Base-by-base conservation (phyloP, 106 monocot species). In the Acorus calamus region DNA sequence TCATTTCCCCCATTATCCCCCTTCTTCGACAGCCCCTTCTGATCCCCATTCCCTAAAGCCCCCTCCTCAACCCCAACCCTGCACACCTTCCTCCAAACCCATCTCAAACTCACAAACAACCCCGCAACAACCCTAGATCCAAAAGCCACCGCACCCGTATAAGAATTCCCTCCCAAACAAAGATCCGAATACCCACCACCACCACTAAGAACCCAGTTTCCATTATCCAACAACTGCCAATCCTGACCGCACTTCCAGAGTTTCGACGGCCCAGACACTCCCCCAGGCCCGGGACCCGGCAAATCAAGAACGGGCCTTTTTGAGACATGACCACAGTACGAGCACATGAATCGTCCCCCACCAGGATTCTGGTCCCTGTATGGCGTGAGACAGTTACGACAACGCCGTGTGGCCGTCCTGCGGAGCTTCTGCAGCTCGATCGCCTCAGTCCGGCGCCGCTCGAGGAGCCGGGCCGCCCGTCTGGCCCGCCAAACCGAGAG, bases 331-430 rank as follows among this genome's bases (percentile, higher is more conserved):
- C 88, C 88, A n/a, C 88, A 89, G 44, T 73, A 81, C 3, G 75
- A 76, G 69, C 88, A 89, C 88, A 89, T 89, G 68, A 89, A 89
- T 55, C 76, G 71, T 11, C 84, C 88, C 0, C 76, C 81, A 1
- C 71, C 63, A 0, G 88, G 88, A 42, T 84, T 89, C 68, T 89
- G 88, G 50, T 84, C 81, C 2, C 84, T 52, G 70, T 89, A 89
- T 0, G 84, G 76, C 0, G 78, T 76, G 66, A 71, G 70, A 67
- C 88, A 89, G 60, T 89, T 89, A 45, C 88, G 74, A 65, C 88
- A 89, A 41, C 81, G 62, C 2, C 88, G 59, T 2, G 81, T 81
- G 14, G 88, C 88, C 0, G 84, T 71, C 54, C 76, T 76, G 47
- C 84, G 60, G 14, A 89, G 73, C 73, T 81, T 84, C 59, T 84